Evolutionary conservation across 345 rosid species (phyloP), one percentile per base, ranked within the genome.

Genomic region (Eutrema heterophyllum): DNA sequence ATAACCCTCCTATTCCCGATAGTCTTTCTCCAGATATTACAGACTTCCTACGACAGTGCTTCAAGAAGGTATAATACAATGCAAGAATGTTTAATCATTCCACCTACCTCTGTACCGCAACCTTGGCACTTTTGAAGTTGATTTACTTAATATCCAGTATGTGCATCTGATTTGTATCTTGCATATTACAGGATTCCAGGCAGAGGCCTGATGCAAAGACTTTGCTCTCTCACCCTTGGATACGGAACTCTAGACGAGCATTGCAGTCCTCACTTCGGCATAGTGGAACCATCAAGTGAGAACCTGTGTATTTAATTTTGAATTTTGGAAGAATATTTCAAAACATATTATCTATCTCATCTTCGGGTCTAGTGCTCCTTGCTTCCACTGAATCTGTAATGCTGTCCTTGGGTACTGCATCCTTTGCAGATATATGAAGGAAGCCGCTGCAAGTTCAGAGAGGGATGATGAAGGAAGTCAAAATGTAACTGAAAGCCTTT

Each of bases 161-260:
- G 32, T 70, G 40, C 53, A 39, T 57, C 46, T 64, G 56, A 40
- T 50, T 57, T 58, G 12, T 59, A 68, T 54, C 57, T 77, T 73
- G 66, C 50, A 16, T 72, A 27, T 79, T 76, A 49, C 84, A 96
- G 99, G 99, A 96, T 86, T 90, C 99, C 58, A 87, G 98, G 62
- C 92, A 90, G 81, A 86, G 99, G 81, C 98, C 99, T 57, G 99
- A 96, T 88, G 99, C 99, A 60, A 92, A 96, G 82, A 89, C 97
- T n/a, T 71, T 96, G 66, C 97, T 96, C 73, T 96, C 98, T 78
- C 99, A 96, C 79, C 91, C 98, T 76, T 96, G 99, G 99, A 92
- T 96, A 82, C 88, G 82, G 68, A 92, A 90, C 69, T 89, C 82
- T 75, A 84, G 91, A 78, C 93, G 93, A 59, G 94, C 88, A 44